Conservation (phyloP, 2,329 filamentous ascomycete species). For the Colletotrichum sp. region DNA sequence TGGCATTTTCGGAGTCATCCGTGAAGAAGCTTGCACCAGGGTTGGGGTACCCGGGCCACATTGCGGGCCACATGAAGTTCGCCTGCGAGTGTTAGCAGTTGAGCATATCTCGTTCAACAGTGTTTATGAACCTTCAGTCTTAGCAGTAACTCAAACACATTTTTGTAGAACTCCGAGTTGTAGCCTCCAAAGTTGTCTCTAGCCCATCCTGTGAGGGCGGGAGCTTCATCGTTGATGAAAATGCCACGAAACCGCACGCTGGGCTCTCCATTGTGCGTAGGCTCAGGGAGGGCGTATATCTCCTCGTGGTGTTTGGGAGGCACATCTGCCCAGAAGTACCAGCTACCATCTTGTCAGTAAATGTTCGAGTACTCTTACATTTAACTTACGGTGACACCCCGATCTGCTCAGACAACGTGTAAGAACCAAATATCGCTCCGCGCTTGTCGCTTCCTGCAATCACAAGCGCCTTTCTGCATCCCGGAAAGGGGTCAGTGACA, state of each 20-base stretch:
- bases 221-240: constrained; percentile 69
- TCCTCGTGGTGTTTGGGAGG: constrained; percentile 49
- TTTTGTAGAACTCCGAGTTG: constrained; percentile 62
- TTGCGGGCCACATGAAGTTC: constrained; percentile 72
- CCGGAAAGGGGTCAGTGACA: constrained; percentile 47
- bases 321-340: constrained; percentile 67
- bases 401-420: constrained; percentile 66
- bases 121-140: constrained; percentile 45
- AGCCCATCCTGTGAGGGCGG: constrained; percentile 62
- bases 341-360: constrained; percentile 31
- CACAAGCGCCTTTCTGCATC: constrained; percentile 54
- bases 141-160: constrained; percentile 67
- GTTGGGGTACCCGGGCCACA: constrained; percentile 59
- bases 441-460: constrained; percentile 64
- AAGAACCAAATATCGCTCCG: constrained; percentile 63
- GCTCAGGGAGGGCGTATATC: constrained; percentile 54
- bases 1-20: constrained; percentile 63
- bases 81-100: constrained; percentile 36
- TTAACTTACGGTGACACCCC: constrained; percentile 58
- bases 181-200: constrained; percentile 55
- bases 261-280: constrained; percentile 55
- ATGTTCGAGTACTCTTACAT: background rate
- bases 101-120: background rate
- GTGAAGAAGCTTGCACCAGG: constrained; percentile 64
- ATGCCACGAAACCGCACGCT: constrained; percentile 65